Conservation (phyloP, 371 early-diverging fungal genomes). For the Lichtheimia corymbifera region DNA sequence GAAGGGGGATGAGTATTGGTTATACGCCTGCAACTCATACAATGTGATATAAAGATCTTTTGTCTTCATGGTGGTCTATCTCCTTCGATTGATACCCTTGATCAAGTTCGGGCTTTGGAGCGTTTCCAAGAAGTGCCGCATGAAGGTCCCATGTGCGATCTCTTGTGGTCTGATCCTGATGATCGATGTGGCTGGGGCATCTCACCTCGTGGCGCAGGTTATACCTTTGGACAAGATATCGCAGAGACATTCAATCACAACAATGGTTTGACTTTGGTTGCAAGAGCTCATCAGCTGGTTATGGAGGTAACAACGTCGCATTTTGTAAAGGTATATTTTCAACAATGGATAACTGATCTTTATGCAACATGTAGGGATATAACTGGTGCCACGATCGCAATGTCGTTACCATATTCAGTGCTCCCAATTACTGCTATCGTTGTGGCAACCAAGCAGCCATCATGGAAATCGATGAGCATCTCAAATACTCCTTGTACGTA, state of each 20-base stretch:
- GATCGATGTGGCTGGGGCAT: conserved; percentile 97
- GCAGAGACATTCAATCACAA: conserved; percentile 96
- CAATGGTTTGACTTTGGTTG: conserved; percentile 92
- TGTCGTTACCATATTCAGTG: conserved; percentile 99
- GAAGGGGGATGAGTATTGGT: background rate
- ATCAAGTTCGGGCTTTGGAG: conserved; percentile 97
- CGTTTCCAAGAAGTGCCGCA: conserved; percentile 99
- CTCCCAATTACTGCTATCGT: conserved; percentile 99
- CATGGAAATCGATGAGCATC: conserved; percentile 92
- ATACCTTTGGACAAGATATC: conserved; percentile 97
- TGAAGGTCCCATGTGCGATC: conserved; percentile 97
- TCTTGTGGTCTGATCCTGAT: conserved; percentile 99
- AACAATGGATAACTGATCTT: background rate
- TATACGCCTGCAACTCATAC: background rate
- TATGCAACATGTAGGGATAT: conserved; percentile 66
- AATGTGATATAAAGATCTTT: conserved; percentile 61
- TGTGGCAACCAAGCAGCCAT: conserved; percentile 99
- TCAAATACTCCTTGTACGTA: conserved; percentile 91
- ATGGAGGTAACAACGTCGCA: conserved; percentile 37
- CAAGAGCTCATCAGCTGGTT: conserved; percentile 96
- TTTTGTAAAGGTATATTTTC: background rate
- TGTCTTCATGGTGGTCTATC: conserved; percentile 99
- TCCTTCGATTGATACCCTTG: conserved; percentile 95
- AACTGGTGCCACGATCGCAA: conserved; percentile 98
- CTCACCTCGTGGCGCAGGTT: conserved; percentile 97